Conservation (phyloP, 768 basidiomycete genomes). For the Artomyces pyxidatus region DNA sequence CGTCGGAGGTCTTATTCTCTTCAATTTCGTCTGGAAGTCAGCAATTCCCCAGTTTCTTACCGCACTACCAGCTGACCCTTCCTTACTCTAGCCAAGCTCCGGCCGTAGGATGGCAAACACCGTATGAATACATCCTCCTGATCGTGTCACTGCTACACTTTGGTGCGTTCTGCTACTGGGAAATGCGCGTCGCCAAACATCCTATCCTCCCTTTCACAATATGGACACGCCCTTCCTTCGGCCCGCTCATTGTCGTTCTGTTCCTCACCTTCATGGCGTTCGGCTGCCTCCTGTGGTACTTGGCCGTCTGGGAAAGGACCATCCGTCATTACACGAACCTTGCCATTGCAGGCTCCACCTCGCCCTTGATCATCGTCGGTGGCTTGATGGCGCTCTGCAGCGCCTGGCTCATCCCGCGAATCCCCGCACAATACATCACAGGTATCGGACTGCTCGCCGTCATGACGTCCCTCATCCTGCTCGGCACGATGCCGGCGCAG, state of each 20-base stretch:
- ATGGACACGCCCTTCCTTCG: constrained; percentile 4
- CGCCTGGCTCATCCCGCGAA: not conserved
- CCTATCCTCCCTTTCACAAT: constrained; percentile 3
- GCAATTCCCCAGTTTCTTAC: not conserved
- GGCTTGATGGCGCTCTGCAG: not conserved
- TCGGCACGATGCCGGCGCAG: constrained; percentile 4
- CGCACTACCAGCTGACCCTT: not conserved
- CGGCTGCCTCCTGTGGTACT: constrained; percentile 7
- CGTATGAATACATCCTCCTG: constrained; percentile 6
- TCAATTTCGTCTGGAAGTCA: constrained; percentile 11
- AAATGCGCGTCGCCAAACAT: not conserved
- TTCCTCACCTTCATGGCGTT: constrained; percentile 3
- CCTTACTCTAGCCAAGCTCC: constrained; percentile 2
- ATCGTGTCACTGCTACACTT: constrained; percentile 3
- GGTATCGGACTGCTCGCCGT: not conserved
- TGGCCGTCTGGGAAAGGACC: not conserved
- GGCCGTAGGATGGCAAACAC: constrained; percentile 1
- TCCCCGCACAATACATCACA: not conserved
- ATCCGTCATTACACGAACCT: not conserved
- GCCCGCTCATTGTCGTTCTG: not conserved
- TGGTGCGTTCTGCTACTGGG: constrained; percentile 1
- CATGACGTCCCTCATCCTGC: not conserved
- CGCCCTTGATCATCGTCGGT: not conserved
- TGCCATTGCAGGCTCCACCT: not conserved
- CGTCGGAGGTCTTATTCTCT: constrained; percentile 1